Evolutionary conservation across 2,329 filamentous ascomycete genomes (phyloP), one percentile per base, ranked within the genome.

Genomic region (Annulohypoxylon truncatum): DNA sequence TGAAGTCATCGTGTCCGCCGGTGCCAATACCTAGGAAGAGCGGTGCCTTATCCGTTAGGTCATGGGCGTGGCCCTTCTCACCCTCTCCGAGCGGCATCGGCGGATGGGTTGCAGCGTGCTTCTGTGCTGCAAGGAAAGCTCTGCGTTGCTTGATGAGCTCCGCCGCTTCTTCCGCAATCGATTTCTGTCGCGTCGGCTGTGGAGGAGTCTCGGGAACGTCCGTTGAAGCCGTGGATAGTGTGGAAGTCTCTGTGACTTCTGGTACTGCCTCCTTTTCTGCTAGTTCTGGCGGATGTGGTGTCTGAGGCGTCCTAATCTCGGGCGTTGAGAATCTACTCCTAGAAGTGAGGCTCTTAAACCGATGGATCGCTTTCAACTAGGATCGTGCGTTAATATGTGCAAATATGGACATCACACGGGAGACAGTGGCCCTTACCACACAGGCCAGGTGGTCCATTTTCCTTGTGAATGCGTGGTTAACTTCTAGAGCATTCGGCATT

Each of bases 391-490:
- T 65, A 62, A 63, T 51, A 22, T 55, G 15, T 62, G n/a, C 61
- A 26, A 46, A 52, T 56, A 57, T 18, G 61, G 26, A 8, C 24
- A 8, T 35, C 33, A 10, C 42, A 40, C 24, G 1, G 13, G 29
- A 44, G 28, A 42, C 29, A 24, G 22, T 3, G 13, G 61, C 42
- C 51, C 82, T 74, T 84, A 93, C 91, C 70, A 98, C 92, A 55
- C 90, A 92, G 61, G 98, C 83, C 1, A 98, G 84, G 75, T 96
- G 91, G 64, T 90, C 90, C 86, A 98, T 94, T 75, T 94, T 96
- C 22, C 88, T 88, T 2, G 96, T 98, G 69, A 98, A 96, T 12
- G 96, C 96, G 69, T 91, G 89, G 73, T 93, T 93, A 75, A 97
- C 87, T 79, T 99, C 96, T 60, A 94, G 89, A 72, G 96, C 92